Base-by-base conservation (phyloP, 192 early-diverging fungal species). In the Dissophora ornata region DNA sequence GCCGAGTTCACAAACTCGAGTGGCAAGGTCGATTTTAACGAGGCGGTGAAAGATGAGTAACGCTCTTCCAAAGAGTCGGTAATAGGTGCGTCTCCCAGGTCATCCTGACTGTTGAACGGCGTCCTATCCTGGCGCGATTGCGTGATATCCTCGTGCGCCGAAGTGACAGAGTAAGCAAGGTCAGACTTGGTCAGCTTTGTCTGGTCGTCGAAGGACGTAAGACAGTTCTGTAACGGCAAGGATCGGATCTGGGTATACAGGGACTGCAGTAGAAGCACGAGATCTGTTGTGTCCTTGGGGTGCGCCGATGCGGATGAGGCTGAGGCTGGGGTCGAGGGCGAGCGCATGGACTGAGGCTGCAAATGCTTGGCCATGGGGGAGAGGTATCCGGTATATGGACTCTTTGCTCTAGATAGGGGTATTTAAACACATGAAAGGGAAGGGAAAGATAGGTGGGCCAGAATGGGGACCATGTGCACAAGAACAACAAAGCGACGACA, bases 181-280 rank as follows among this genome's bases (percentile, higher is more conserved):
- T 81, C 67, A 21, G 63, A 24, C 40, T 78, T 71, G 8, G 53
- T 30, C 5, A 77, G 32, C 24, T 57, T 57, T 18, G 57, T 61
- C 57, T 75, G 40, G 25, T 75, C 71, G 12, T 75, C 71, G 24
- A 62, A 62, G 18, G 57, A 71, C 4, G 62, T 66, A 9, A 81
- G 54, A 28, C 74, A 67, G 33, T 61, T 70, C 19, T 81, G 80
- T 13, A 81, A 58, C 5, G 80, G 80, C 2, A 81, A 54, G 0
- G 68, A 70, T 19, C 73, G 55, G 26, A 70, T 81, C 30, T 77
- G 67, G 58, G 80, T 69, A 63, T 81, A 81, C 16, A 81, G 52
- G n/a, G 80, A 81, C 36, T 81, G 80, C 42, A 81, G 46, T 24
- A 81, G 28, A 0, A 81, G 60, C 2, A 81, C 74, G 13, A 71